Base-by-base conservation (phyloP, 352 stramenopile species). In the Globisporangium canariense region DNA sequence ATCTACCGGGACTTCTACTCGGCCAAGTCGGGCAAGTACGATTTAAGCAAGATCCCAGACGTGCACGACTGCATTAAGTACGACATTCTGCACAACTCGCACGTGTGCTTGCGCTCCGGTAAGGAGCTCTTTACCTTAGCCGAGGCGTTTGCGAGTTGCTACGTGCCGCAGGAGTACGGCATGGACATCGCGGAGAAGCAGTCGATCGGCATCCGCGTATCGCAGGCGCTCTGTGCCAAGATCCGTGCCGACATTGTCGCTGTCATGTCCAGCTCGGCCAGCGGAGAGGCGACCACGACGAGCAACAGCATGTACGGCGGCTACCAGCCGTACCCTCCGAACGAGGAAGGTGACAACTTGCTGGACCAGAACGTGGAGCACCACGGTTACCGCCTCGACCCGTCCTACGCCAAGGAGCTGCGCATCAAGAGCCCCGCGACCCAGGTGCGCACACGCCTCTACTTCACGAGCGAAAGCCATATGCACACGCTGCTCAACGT, bases 381-480 rank as follows among this genome's bases (percentile, higher is more conserved):
- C 64, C 88, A 91, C 65, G 86, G 87, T n/a, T 96, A 97, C 51
- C 84, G 87, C 4, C 75, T 97, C 53, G 88, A 97, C 50, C 86
- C 87, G 14, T 86, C 84, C 6, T 96, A 88, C 40, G 86, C 82
- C 4, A 93, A 93, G 51, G 97, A 99, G 66, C 73, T 99, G 40
- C 88, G 90, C 43, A 99, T 99, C 75, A 99, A 99, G 71, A 93
- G 83, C 51, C 85, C 87, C 0, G 80, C 78, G 5, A 94, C 83
- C 9, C 85, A 93, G 68, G 84, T 96, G 59, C 94, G 98, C 64
- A 99, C 97, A 32, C 89, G 98, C 4, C 79, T 99, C 18, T 99
- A 99, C 75, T 99, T 99, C 68, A 99, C 98, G 16, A 99, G 93
- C 49, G 98, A 99, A 78, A 94, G 83, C 61, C 98, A 99, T 78